Conservation (phyloP, 805 yeast species). For the Myxozyma udenii region DNA sequence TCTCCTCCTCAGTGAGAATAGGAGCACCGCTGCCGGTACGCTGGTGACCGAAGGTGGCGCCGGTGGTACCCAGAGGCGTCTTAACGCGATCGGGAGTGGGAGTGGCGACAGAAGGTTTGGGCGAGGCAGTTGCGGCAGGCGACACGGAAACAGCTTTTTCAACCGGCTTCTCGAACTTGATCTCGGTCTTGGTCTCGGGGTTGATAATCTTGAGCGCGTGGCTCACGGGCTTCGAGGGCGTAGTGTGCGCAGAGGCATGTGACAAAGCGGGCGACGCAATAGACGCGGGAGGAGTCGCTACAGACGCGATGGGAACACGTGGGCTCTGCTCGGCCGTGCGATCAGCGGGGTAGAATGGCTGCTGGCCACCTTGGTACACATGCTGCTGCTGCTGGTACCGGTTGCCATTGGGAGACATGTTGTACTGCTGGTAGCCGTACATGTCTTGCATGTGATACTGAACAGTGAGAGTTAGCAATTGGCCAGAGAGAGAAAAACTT, state of each 20-base stretch:
- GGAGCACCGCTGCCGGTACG: conserved; percentile 23
- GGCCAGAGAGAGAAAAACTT: background rate
- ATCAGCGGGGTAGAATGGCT: conserved; percentile 11
- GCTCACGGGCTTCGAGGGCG: conserved; percentile 18
- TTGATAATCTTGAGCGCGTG: conserved; percentile 30
- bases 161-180: conserved; percentile 16
- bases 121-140: conserved; percentile 1
- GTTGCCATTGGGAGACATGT: conserved; percentile 1
- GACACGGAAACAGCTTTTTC: conserved; percentile 1
- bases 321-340: conserved; percentile 23
- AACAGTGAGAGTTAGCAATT: background rate
- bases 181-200: conserved; percentile 28
- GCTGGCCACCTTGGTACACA: conserved; percentile 4
- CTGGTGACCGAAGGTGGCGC: conserved; percentile 12
- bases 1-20: conserved; percentile 28
- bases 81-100: conserved; percentile 12
- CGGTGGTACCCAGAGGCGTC: conserved; percentile 9
- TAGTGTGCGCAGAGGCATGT: background rate
- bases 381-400: conserved; percentile 7
- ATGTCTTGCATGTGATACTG: background rate
- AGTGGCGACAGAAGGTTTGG: conserved; percentile 5
- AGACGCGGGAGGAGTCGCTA: background rate
- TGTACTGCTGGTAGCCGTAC: conserved; percentile 5
- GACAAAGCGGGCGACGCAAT: background rate
- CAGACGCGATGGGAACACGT: conserved; percentile 8